Conservation (phyloP, 139 green algal genomes). For the Chlorella sp. region DNA sequence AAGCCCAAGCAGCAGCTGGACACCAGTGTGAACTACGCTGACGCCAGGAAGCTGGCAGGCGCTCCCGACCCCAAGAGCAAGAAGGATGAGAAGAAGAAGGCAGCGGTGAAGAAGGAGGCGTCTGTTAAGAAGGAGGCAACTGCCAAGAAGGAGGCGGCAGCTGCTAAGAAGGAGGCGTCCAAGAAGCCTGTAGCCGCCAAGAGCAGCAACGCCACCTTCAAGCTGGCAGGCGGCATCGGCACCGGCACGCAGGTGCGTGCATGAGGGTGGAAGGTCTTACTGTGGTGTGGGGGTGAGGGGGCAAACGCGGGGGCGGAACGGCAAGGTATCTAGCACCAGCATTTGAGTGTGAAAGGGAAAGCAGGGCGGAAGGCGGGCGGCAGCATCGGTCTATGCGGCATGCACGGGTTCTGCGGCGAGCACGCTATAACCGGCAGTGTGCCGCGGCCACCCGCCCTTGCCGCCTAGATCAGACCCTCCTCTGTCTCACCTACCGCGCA, state of each 20-base stretch:
- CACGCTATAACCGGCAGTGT: too few species aligned
- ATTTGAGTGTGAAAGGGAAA: background rate
- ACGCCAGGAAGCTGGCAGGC: background rate
- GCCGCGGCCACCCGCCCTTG: too few species aligned
- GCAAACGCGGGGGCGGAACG: background rate
- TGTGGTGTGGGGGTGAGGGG: background rate
- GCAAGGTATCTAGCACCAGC: background rate
- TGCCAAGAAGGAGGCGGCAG: background rate
- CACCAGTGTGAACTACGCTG: background rate
- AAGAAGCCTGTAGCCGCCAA: slow-evolving; percentile 10
- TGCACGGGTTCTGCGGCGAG: too few species aligned
- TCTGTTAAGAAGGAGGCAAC: background rate
- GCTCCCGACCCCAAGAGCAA: slow-evolving; percentile 13
- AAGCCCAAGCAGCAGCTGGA: background rate
- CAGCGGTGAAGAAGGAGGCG: background rate
- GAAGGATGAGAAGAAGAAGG: slow-evolving; percentile 25
- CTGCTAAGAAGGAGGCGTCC: slow-evolving; percentile 11
- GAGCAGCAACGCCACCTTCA: slow-evolving; percentile 26
- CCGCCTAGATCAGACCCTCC: too few species aligned
- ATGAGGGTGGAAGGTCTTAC: too few species aligned
- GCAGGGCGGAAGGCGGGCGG: background rate
- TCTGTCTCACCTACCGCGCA: too few species aligned
- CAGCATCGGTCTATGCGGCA: background rate
- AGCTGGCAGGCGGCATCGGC: slow-evolving; percentile 17
- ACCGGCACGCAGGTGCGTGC: background rate